Conservation (phyloP, 306 rosid species). For the Dicorynia guianensis region DNA sequence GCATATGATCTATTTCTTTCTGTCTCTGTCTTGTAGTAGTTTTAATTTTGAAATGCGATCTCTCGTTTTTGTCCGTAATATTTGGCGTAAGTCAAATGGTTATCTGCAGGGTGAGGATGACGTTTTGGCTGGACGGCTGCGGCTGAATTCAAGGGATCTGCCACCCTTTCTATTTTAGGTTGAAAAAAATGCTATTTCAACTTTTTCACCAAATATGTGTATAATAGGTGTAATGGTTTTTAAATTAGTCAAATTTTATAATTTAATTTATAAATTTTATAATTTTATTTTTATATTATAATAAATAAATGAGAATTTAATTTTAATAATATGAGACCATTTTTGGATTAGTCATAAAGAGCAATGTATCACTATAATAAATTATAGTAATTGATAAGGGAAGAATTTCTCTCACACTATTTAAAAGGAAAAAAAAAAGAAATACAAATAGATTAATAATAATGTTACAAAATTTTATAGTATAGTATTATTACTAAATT, state of each 20-base stretch:
- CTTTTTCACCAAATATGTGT: too few relatives aligned
- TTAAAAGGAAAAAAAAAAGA: not conserved
- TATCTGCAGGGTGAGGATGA: not conserved
- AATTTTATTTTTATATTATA: too few relatives aligned
- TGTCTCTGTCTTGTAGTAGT: not conserved
- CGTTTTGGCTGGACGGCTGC: not conserved
- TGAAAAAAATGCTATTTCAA: too few relatives aligned
- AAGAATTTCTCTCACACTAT: not conserved
- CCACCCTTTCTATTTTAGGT: too few relatives aligned
- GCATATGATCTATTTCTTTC: not conserved
- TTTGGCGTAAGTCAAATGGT: not conserved
- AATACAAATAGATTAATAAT: too few relatives aligned
- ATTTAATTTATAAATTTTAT: too few relatives aligned
- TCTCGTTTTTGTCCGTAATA: not conserved
- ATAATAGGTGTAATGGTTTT: too few relatives aligned
- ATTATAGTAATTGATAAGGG: not conserved
- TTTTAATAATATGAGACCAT: too few relatives aligned
- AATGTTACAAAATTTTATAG: too few relatives aligned
- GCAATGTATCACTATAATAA: not conserved
- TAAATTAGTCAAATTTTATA: too few relatives aligned
- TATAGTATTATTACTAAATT: too few relatives aligned
- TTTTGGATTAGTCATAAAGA: not conserved
- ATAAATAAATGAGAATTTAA: too few relatives aligned
- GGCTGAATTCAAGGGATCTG: slow-evolving; percentile 22
- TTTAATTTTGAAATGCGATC: not conserved